These are phyloP conservation scores for Candida quercuum DNA, from an alignment of 805 yeast species.

Conservation along the genomic window DNA sequence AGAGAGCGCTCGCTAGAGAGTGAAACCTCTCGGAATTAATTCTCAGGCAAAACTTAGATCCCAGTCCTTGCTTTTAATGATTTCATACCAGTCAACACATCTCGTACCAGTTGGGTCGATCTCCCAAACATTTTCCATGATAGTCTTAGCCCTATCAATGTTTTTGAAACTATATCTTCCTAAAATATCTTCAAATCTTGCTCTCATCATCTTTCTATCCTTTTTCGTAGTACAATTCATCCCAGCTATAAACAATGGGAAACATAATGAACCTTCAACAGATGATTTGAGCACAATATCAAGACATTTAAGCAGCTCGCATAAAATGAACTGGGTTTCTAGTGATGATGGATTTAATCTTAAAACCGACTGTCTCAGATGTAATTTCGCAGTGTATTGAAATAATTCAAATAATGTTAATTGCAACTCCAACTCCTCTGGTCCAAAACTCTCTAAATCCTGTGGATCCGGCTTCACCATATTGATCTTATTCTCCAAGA, in stretches of 20 bases:
- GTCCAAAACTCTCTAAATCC: constrained; percentile 34
- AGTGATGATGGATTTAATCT: constrained; percentile 54
- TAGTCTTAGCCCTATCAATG: constrained; percentile 35
- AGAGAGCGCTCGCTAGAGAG: too few relatives aligned
- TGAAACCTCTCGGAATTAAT: too few relatives aligned
- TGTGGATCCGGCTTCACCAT: constrained; percentile 45
- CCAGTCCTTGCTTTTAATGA: constrained; percentile 67
- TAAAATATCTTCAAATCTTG: constrained; percentile 50
- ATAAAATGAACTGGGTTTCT: constrained; percentile 55
- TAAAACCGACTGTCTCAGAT: constrained; percentile 60
- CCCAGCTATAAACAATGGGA: constrained; percentile 77
- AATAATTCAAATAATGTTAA: constrained; percentile 66
- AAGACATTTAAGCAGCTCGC: constrained; percentile 48
- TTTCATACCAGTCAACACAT: constrained; percentile 68
- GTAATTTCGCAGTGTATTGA: constrained; percentile 63
- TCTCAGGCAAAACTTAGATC: constrained; percentile 64
- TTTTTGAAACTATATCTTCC: constrained; percentile 67
- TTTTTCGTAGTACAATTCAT: constrained; percentile 51
- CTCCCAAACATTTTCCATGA: constrained; percentile 37
- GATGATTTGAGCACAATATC: constrained; percentile 60
- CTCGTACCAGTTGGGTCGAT: constrained; percentile 45
- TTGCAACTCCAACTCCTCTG: constrained; percentile 57
- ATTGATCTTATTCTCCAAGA: constrained; percentile 44
- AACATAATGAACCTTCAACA: constrained; percentile 66
- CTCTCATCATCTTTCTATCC: constrained; percentile 48